Evolutionary conservation across 441 rosid genomes (phyloP), one percentile per base, ranked within the genome.

Genomic region (Euphorbia celastroides): DNA sequence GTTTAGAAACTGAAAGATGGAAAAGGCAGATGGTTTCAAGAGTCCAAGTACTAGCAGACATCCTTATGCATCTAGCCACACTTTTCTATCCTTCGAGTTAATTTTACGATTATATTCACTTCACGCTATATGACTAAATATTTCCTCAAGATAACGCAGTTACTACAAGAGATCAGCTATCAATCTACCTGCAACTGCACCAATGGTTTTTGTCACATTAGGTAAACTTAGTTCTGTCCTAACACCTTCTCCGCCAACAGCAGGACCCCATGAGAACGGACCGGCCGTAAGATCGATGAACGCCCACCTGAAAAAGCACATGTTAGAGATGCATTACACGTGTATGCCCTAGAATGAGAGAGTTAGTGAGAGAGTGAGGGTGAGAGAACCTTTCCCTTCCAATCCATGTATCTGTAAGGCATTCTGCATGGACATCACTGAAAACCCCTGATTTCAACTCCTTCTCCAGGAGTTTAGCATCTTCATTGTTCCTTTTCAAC

Each of bases 171-270:
- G 17, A 62, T 38, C 31, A 62, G n/a, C 50, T 54, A 31, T 50
- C 16, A 27, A 54, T 27, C 57, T 80, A 95, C 98, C 99, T 88
- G 88, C 85, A 79, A 95, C 95, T 31, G 97, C 94, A 75, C 99
- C 99, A 71, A 92, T 90, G 48, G 97, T 95, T 81, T 90, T 88
- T 44, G 83, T 85, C 75, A 95, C 98, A 83, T 90, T 90, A 75
- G 99, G 99, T 63, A 95, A 81, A 81, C 96, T 90, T 70, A 75
- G 77, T 64, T 86, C 86, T 7, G 98, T 95, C 56, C 97, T 95
- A 68, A 95, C 98, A 70, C 99, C 99, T 83, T 95, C 97, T 73
- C 99, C 99, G 73, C 99, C 99, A 69, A 95, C 99, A 77, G 99
- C 91, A 67, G 99, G 98, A 66, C 99, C 99, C 99, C 97, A 95